phyloP scores from a whole-genome alignment of 2,329 filamentous ascomycete genomes.

The Acrocalymma vagum region DNA sequence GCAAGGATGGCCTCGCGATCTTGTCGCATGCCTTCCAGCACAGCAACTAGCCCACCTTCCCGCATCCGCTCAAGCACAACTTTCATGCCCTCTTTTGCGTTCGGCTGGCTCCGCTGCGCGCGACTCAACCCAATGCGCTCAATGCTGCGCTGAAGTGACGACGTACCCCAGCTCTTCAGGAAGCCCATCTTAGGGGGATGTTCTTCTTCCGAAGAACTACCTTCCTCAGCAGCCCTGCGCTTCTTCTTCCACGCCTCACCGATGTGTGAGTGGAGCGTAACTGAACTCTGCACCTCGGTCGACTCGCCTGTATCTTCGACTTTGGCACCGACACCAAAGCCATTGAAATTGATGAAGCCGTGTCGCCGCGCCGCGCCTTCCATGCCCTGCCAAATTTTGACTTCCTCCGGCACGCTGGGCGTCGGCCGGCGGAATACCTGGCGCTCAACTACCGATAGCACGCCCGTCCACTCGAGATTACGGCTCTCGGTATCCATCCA shows the following conservation, averaged over 20 bases:
- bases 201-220: slow-evolving; percentile 52
- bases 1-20: slow-evolving; percentile 59
- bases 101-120: slow-evolving; percentile 79
- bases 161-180: slow-evolving; percentile 71
- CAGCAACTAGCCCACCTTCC: slow-evolving; percentile 71
- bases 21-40: slow-evolving; percentile 74
- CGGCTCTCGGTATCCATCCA: slow-evolving; percentile 85
- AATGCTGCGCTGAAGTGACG: slow-evolving; percentile 79
- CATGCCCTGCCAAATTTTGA: slow-evolving; percentile 37
- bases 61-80: slow-evolving; percentile 78
- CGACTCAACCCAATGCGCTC: slow-evolving; percentile 80
- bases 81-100: slow-evolving; percentile 84
- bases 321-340: slow-evolving; percentile 30
- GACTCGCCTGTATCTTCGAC: slow-evolving; percentile 46
- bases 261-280: slow-evolving; percentile 75
- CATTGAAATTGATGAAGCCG: slow-evolving; percentile 39
- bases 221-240: slow-evolving; percentile 51
- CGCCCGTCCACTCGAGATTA: slow-evolving; percentile 83
- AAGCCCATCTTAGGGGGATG: slow-evolving; percentile 62
- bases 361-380: slow-evolving; percentile 40
- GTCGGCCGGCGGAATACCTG: slow-evolving; percentile 70
- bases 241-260: slow-evolving; percentile 70
- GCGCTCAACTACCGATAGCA: slow-evolving; percentile 79
- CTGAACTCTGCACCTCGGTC: slow-evolving; percentile 77
- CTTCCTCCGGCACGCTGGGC: slow-evolving; percentile 26